phyloP scores from a whole-genome alignment of 2,329 filamentous ascomycete genomes.

The Microcyclosporella mali region DNA sequence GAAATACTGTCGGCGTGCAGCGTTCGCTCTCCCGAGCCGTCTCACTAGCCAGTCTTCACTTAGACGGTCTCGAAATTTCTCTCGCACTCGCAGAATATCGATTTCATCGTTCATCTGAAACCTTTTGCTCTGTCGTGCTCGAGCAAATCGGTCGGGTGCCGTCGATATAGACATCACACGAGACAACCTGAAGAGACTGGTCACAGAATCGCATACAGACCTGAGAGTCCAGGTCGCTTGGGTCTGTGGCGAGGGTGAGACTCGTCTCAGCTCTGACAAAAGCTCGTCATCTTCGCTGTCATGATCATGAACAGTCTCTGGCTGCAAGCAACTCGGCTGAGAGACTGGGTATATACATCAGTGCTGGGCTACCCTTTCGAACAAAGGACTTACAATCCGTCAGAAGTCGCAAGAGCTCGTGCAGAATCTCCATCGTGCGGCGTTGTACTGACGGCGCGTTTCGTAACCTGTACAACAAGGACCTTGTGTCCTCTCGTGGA shows the following conservation, averaged over 20 bases:
- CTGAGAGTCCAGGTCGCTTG: not conserved
- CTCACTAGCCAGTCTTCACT: not conserved
- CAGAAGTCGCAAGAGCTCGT: conserved; percentile 11
- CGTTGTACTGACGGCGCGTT: conserved; percentile 16
- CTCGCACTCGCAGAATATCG: conserved; percentile 1
- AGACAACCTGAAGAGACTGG: conserved; percentile 5
- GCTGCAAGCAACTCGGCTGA: too few species aligned
- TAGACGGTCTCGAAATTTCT: not conserved
- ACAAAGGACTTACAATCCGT: not conserved
- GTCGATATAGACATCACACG: not conserved
- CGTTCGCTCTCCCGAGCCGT: conserved; percentile 3
- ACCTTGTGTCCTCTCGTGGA: conserved; percentile 11
- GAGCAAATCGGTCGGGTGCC: not conserved
- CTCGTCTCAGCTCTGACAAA: not conserved
- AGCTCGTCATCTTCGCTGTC: conserved; percentile 1
- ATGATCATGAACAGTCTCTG: not conserved
- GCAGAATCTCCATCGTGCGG: conserved; percentile 20
- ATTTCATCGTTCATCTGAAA: not conserved
- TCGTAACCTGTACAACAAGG: conserved; percentile 21
- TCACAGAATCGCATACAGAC: conserved; percentile 3
- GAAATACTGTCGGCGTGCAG: conserved; percentile 4
- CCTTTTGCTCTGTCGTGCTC: not conserved
- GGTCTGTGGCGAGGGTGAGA: not conserved
- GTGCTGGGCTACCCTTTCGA: too few species aligned
- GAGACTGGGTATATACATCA: too few species aligned